Evolutionary conservation across 352 stramenopile species (phyloP).

Genomic region (Phytophthora colocasiae): DNA sequence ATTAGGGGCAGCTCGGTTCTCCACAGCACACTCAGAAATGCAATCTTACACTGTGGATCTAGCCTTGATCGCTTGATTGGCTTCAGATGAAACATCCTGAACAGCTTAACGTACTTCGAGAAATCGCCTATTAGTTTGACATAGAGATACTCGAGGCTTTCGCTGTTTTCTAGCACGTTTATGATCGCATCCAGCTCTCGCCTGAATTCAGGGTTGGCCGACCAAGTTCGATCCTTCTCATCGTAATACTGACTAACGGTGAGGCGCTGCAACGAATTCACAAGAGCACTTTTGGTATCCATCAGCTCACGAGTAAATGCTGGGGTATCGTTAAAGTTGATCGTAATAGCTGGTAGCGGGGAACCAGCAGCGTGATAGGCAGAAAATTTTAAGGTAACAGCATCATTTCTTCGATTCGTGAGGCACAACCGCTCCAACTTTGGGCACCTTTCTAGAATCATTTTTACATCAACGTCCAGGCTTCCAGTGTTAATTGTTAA

Average conservation of each 20-base stretch:
- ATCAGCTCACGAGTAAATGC: background rate
- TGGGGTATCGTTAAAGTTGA: background rate
- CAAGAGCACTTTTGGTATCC: background rate
- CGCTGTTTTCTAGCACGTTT: background rate
- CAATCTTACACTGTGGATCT: background rate
- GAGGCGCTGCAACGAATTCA: background rate
- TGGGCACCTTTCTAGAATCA: background rate
- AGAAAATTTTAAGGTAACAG: background rate
- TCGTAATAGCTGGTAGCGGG: background rate
- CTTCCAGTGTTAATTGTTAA: too few relatives aligned
- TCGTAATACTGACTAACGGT: background rate
- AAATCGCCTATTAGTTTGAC: too few relatives aligned
- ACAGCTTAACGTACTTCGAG: background rate
- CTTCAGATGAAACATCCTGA: background rate
- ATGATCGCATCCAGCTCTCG: background rate
- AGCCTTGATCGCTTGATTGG: background rate
- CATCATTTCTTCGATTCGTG: too few relatives aligned
- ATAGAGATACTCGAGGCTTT: background rate
- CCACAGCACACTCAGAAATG: background rate
- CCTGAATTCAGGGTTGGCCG: too few relatives aligned
- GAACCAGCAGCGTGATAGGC: background rate
- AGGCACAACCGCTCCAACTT: background rate
- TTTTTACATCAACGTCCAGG: background rate
- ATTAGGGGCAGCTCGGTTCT: background rate
- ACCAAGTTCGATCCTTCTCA: background rate